These are phyloP conservation scores for Aschersonia sp. DNA, from an alignment of 2,329 filamentous ascomycete genomes.

Conservation along the genomic window DNA sequence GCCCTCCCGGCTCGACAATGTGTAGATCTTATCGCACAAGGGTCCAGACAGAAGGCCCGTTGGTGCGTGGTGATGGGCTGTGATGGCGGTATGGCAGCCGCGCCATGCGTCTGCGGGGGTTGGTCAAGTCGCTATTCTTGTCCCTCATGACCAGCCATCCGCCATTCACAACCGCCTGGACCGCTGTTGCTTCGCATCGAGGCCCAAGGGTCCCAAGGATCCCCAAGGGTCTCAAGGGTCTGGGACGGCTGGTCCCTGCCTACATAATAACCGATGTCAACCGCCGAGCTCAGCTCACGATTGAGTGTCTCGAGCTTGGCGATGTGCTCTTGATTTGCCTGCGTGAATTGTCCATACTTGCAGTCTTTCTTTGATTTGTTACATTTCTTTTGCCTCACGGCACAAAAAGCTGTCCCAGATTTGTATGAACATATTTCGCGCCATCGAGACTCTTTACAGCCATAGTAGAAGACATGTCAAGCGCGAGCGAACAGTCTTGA, in stretches of 20 bases:
- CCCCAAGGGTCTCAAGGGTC: no score
- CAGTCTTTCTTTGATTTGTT: no score
- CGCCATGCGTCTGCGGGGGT: background rate
- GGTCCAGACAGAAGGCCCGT: slow-evolving; percentile 1
- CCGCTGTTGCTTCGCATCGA: background rate
- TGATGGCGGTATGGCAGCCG: background rate
- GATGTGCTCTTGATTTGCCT: slow-evolving; percentile 7
- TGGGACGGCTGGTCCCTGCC: slow-evolving; percentile 1
- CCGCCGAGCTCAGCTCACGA: slow-evolving; percentile 23
- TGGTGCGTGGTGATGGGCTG: slow-evolving; percentile 1
- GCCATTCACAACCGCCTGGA: background rate
- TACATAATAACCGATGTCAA: slow-evolving; percentile 33
- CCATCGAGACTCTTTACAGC: no score
- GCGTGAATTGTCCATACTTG: no score
- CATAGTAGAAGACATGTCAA: no score
- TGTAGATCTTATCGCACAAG: background rate
- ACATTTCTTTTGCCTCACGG: no score
- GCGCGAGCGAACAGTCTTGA: no score
- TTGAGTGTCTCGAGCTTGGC: slow-evolving; percentile 25
- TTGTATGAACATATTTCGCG: no score
- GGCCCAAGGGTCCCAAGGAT: background rate
- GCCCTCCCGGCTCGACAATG: background rate
- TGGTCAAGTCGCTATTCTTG: background rate
- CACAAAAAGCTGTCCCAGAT: no score
- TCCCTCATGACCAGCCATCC: background rate